Conservation (phyloP, 192 early-diverging fungal genomes). For the Coemansia sp. region DNA sequence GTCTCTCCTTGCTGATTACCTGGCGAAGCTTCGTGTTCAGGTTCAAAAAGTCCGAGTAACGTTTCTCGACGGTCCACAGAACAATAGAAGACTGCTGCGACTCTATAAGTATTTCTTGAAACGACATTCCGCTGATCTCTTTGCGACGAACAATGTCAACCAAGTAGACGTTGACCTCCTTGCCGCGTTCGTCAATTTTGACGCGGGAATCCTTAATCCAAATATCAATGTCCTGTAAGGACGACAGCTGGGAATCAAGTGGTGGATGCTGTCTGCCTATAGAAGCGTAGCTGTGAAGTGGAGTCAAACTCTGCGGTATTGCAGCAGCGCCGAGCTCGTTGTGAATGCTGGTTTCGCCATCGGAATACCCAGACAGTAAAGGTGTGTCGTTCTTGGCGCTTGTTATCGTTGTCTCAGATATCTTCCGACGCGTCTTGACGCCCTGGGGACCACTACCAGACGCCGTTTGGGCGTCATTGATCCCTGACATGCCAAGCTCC, state of each 20-base stretch:
- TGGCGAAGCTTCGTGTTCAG: constrained; percentile 76
- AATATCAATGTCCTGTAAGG: constrained; percentile 52
- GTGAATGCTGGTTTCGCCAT: neutral
- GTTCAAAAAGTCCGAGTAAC: constrained; percentile 81
- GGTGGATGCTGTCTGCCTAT: neutral
- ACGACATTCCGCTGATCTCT: constrained; percentile 48
- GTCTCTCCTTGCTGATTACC: constrained; percentile 33
- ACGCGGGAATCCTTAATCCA: constrained; percentile 60
- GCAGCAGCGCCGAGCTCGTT: neutral
- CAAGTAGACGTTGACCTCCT: constrained; percentile 65
- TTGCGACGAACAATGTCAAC: constrained; percentile 44
- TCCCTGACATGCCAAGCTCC: neutral
- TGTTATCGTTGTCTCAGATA: neutral
- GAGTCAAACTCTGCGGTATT: neutral
- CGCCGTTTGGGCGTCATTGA: neutral
- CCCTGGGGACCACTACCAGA: neutral
- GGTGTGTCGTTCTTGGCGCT: neutral
- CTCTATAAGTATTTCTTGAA: constrained; percentile 50
- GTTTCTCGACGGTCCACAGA: constrained; percentile 85
- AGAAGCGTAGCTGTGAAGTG: constrained; percentile 2
- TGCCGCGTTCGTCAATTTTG: constrained; percentile 76
- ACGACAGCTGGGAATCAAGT: constrained; percentile 37
- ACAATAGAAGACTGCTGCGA: constrained; percentile 54
- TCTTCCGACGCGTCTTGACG: neutral
- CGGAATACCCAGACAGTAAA: neutral